These are phyloP conservation scores for Poteriospumella lacustris DNA, from an alignment of 108 stramenopile species.

Conservation along the genomic window DNA sequence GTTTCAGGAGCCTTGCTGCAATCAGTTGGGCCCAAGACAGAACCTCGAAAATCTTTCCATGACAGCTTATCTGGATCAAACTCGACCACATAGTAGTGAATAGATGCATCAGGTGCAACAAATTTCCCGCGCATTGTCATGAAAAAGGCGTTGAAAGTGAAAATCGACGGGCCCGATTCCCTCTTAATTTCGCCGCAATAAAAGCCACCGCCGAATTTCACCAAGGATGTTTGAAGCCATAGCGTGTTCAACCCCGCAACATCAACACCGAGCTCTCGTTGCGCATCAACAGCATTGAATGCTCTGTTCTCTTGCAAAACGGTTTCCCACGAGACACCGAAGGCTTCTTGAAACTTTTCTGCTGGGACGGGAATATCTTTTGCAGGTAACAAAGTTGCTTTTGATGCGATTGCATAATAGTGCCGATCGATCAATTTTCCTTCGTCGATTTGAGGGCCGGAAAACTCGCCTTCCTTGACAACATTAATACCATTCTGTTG, in stretches of 20 bases:
- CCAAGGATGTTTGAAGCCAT: neutral
- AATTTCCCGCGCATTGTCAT: slow-evolving; percentile 32
- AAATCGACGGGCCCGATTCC: slow-evolving; percentile 46
- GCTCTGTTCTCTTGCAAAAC: neutral
- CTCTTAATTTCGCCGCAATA: neutral
- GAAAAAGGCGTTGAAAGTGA: slow-evolving; percentile 36
- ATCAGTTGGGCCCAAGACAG: slow-evolving; percentile 34
- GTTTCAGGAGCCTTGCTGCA: slow-evolving; percentile 5
- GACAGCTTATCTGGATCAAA: neutral
- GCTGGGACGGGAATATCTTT: neutral
- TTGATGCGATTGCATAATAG: slow-evolving; percentile 23
- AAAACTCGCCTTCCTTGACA: neutral
- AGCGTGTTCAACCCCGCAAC: neutral
- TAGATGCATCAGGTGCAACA: neutral
- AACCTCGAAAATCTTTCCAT: slow-evolving; percentile 36
- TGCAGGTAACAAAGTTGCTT: neutral
- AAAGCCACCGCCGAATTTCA: neutral
- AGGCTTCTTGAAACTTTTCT: neutral
- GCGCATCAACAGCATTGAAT: neutral
- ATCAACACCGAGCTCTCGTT: neutral
- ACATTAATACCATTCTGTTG: neutral
- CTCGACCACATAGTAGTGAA: slow-evolving; percentile 26
- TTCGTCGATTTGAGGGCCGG: slow-evolving; percentile 29
- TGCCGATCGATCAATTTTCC: slow-evolving; percentile 28
- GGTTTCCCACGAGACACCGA: neutral